A percentile compares a stretch with the other conserved stretches of the same genome.
Evolutionary conservation across 768 basidiomycete genomes (phyloP).

Genomic region (Lactifluus piperatus): DNA sequence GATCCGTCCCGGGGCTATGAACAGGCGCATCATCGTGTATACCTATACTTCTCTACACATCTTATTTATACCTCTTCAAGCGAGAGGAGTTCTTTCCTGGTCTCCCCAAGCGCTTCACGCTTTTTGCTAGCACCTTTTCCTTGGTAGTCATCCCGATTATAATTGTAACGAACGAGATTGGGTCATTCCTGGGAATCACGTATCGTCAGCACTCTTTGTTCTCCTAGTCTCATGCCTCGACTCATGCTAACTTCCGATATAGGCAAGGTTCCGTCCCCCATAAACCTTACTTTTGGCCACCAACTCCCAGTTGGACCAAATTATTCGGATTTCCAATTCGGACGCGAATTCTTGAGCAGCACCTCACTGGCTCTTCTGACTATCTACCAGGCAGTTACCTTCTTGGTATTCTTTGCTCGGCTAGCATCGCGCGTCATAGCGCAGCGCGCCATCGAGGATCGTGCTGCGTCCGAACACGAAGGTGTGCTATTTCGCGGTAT

Average conservation of each 20-base stretch:
- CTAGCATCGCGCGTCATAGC: slow-evolving; percentile 41
- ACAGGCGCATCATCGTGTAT: slow-evolving; percentile 49
- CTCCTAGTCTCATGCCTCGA: background rate
- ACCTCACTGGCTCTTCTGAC: slow-evolving; percentile 52
- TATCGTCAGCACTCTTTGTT: slow-evolving; percentile 38
- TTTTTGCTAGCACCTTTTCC: slow-evolving; percentile 37
- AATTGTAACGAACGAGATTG: slow-evolving; percentile 46
- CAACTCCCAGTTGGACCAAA: slow-evolving; percentile 38
- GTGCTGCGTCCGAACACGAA: slow-evolving; percentile 37
- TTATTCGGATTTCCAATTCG: slow-evolving; percentile 27
- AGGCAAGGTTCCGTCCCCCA: background rate
- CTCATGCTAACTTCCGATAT: background rate
- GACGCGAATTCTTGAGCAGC: slow-evolving; percentile 52
- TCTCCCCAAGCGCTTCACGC: slow-evolving; percentile 43
- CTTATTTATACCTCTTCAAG: slow-evolving; percentile 54
- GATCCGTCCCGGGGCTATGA: background rate
- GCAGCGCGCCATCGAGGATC: slow-evolving; percentile 43
- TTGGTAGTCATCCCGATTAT: slow-evolving; percentile 48
- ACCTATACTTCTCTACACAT: slow-evolving; percentile 54
- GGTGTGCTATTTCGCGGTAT: slow-evolving; percentile 46
- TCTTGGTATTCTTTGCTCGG: slow-evolving; percentile 51
- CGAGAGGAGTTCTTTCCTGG: slow-evolving; percentile 40
- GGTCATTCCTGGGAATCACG: slow-evolving; percentile 53
- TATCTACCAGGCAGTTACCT: slow-evolving; percentile 48
- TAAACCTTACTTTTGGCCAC: background rate